Conservation (phyloP, 2,329 filamentous ascomycete genomes). For the Neofusicoccum sp. region DNA sequence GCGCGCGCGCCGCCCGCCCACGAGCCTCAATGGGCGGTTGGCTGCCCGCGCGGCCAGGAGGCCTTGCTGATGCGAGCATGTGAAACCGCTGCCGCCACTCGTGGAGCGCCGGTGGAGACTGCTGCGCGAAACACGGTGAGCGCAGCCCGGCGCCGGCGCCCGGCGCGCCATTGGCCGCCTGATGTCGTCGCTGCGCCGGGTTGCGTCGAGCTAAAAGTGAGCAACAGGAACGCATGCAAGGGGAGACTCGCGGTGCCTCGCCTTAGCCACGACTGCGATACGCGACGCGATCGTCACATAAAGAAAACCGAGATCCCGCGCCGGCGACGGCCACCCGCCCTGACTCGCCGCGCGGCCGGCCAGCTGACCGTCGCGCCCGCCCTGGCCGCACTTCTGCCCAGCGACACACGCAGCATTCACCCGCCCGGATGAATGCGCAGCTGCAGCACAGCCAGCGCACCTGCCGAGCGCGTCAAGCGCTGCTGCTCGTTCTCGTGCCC, state of each 20-base stretch:
- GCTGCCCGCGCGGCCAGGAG: neutral
- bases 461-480: neutral
- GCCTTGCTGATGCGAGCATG: conserved; percentile 10
- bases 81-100: conserved; percentile 14
- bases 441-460: no score
- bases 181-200: no score
- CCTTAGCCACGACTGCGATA: conserved; percentile 11
- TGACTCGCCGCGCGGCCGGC: neutral
- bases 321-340: neutral
- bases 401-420: no score
- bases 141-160: neutral
- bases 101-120: neutral
- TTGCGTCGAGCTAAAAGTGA: neutral
- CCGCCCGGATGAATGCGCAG: no score
- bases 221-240: conserved; percentile 18
- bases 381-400: conserved; percentile 7
- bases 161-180: conserved; percentile 5
- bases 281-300: conserved; percentile 11
- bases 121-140: conserved; percentile 7
- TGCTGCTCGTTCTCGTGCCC: neutral
- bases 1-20: neutral
- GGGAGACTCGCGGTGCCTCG: conserved; percentile 12
- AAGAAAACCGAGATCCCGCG: conserved; percentile 8
- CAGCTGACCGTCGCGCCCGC: conserved; percentile 2
- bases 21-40: conserved; percentile 7